phyloP scores from a whole-genome alignment of 306 rosid species.

The Mimosa bimucronata region DNA sequence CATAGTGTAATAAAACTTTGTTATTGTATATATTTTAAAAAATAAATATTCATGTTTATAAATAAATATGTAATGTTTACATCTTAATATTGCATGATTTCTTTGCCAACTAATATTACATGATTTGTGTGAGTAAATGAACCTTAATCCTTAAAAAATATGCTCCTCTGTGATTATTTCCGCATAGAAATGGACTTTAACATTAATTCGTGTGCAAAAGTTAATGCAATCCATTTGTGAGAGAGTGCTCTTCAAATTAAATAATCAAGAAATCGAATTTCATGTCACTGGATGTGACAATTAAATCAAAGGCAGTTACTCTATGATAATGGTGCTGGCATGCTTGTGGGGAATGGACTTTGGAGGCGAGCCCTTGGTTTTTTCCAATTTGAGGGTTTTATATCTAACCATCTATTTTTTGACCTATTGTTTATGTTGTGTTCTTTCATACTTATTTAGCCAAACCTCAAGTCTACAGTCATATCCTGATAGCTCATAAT shows the following conservation, averaged over 20 bases:
- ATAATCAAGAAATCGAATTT: conserved; percentile 62
- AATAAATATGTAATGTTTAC: too few species aligned
- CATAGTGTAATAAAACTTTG: too few species aligned
- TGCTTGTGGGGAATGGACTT: neutral
- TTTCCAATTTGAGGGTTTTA: neutral
- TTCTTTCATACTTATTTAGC: neutral
- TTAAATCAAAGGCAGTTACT: neutral
- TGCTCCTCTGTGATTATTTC: too few species aligned
- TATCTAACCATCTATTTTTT: neutral
- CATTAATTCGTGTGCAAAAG: too few species aligned
- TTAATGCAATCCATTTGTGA: too few species aligned
- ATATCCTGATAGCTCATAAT: neutral
- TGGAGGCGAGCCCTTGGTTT: neutral
- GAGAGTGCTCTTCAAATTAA: conserved; percentile 61
- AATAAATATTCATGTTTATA: too few species aligned
- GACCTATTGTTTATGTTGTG: neutral
- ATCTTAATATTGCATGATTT: too few species aligned
- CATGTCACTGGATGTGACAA: conserved; percentile 35
- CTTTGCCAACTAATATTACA: too few species aligned
- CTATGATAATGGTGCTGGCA: neutral
- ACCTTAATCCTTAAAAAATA: too few species aligned
- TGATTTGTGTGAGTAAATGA: too few species aligned
- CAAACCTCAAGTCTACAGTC: neutral
- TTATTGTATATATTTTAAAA: too few species aligned
- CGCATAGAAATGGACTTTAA: too few species aligned